These are phyloP conservation scores for Amanita polypyramis DNA, from an alignment of 768 basidiomycete genomes.

Conservation along the genomic window DNA sequence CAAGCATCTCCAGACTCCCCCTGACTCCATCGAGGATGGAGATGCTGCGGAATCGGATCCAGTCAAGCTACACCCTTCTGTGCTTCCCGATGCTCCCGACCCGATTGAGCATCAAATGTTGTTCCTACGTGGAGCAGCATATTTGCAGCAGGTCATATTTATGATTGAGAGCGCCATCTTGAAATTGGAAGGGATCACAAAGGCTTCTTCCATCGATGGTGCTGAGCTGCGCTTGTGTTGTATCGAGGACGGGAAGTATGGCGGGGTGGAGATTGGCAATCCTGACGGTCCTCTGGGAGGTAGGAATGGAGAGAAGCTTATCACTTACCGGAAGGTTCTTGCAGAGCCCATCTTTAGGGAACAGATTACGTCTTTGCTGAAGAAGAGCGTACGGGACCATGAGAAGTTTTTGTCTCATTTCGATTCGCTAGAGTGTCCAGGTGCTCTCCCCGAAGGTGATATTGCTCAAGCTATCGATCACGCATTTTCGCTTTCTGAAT, in stretches of 20 bases:
- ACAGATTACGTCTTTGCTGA: slow-evolving; percentile 46
- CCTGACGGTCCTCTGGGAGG: slow-evolving; percentile 68
- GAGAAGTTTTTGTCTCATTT: slow-evolving; percentile 80
- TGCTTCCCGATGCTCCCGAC: slow-evolving; percentile 70
- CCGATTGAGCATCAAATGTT: slow-evolving; percentile 79
- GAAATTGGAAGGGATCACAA: slow-evolving; percentile 57
- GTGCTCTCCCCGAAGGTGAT: slow-evolving; percentile 25
- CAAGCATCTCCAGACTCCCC: slow-evolving; percentile 56
- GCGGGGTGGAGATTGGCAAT: slow-evolving; percentile 80
- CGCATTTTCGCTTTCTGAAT: slow-evolving; percentile 61
- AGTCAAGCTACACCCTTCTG: slow-evolving; percentile 56
- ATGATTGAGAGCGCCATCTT: slow-evolving; percentile 68
- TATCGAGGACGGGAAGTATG: slow-evolving; percentile 65
- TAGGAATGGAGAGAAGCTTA: slow-evolving; percentile 43
- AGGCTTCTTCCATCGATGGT: slow-evolving; percentile 49
- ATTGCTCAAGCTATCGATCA: slow-evolving; percentile 48
- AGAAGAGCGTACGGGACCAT: slow-evolving; percentile 75
- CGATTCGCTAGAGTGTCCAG: slow-evolving; percentile 50
- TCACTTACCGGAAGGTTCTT: slow-evolving; percentile 54
- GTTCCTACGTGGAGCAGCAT: slow-evolving; percentile 76
- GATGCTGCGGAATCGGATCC: slow-evolving; percentile 44
- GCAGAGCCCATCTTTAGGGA: slow-evolving; percentile 47
- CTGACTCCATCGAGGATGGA: slow-evolving; percentile 35
- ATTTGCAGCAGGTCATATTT: slow-evolving; percentile 68
- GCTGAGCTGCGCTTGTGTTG: slow-evolving; percentile 71